Base-by-base conservation (phyloP, 352 stramenopile genomes). In the Achlya hypogyna region DNA sequence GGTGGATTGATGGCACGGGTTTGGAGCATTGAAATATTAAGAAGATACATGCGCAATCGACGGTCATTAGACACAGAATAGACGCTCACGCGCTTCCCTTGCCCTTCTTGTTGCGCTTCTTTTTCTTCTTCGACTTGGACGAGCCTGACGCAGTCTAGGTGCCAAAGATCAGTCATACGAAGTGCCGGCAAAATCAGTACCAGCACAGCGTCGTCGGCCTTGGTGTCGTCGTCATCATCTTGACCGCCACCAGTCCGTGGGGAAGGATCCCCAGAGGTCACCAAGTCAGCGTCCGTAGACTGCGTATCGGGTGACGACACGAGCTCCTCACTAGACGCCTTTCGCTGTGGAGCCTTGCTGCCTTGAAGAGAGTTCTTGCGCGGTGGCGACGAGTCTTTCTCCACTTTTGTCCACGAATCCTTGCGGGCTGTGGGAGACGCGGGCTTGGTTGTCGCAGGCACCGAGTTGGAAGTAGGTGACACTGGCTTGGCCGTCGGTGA, bases 101-200 rank as follows among this genome's bases (percentile, higher is more conserved):
- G 49, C 49, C 49, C 51, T 67, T 67, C 60, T 67, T 67, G n/a
- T 49, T 49, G 32, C 51, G 56, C 29, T 67, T 67, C 60, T 67
- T 67, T 34, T 67, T 67, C 60, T 67, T 67, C 34, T 67, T 67
- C 42, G 40, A 59, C 51, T 67, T 67, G 47, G 60, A 49, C 10
- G 60, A n/a, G n/a, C n/a, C 51, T 9, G 25, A 27, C 25, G 49
- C 31, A 4, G 49, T 20, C 25, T 38, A 31, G 2, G 25, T 1
- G 12, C 2, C 25, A 10, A 56, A 20, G 2, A 10, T 56, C n/a
- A 56, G 25, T n/a, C 2, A 56, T 12, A 56, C 12, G 25, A 10
- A 38, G 25, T 3, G 31, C 8, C 2, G 49, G 16, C 14, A 54
- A 6, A 34, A 29, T 34, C 54, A 6, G 35, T 16, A 16, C 8